Evolutionary conservation across 2,329 filamentous ascomycete species (phyloP).

Genomic region (Aspergillus flavus): DNA sequence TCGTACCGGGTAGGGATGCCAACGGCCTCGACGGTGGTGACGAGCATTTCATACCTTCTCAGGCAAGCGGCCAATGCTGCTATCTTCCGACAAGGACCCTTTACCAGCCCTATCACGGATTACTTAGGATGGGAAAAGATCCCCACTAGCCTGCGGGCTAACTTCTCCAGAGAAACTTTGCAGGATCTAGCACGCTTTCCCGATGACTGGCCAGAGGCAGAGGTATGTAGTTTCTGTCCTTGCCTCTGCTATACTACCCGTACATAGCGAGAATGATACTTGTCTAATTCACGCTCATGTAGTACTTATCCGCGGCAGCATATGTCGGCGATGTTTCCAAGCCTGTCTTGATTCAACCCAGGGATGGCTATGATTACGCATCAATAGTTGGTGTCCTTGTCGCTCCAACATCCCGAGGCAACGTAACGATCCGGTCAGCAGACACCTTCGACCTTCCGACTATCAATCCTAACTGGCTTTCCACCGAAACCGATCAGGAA

Average conservation of each 20-base stretch:
- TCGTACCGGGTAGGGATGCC: slow-evolving; percentile 36
- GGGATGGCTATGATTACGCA: slow-evolving; percentile 36
- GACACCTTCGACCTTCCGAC: slow-evolving; percentile 39
- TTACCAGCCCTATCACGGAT: slow-evolving; percentile 11
- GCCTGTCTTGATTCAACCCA: slow-evolving; percentile 11
- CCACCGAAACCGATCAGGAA: slow-evolving; percentile 43
- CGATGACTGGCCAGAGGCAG: slow-evolving; percentile 34
- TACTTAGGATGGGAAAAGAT: slow-evolving; percentile 29
- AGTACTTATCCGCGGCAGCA: slow-evolving; percentile 27
- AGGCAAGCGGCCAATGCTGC: neutral
- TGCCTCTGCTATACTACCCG: neutral
- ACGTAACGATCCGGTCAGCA: slow-evolving; percentile 44
- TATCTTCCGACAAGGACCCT: slow-evolving; percentile 21
- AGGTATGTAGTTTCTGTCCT: neutral
- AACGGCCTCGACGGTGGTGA: slow-evolving; percentile 25
- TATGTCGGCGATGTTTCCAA: slow-evolving; percentile 21
- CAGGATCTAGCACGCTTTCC: slow-evolving; percentile 22
- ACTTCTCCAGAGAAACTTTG: slow-evolving; percentile 14
- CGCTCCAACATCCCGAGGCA: slow-evolving; percentile 49
- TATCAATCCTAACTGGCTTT: slow-evolving; percentile 52
- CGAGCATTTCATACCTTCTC: neutral
- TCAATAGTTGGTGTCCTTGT: slow-evolving; percentile 38
- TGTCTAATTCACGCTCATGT: neutral
- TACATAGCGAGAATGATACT: too few relatives aligned
- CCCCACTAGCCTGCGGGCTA: slow-evolving; percentile 13